Percentiles rank a stretch among this genome's conserved stretches.
These are phyloP conservation scores for Fusarium sublunatum DNA, from an alignment of 2,329 filamentous ascomycete species.

Conservation along the genomic window DNA sequence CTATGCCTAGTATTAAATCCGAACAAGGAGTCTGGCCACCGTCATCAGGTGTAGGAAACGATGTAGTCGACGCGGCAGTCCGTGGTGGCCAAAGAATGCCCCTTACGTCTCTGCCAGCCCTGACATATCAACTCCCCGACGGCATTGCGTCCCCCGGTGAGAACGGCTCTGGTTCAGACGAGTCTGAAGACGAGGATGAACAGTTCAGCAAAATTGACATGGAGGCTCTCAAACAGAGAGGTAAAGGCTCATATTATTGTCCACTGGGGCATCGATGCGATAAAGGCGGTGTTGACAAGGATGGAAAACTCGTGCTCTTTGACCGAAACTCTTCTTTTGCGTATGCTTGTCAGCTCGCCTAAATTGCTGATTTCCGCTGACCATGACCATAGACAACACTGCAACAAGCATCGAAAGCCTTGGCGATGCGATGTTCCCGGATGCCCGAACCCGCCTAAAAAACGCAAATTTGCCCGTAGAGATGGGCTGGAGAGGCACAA, in stretches of 20 bases:
- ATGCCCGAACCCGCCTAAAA: constrained; percentile 56
- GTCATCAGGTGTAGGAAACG: constrained; percentile 27
- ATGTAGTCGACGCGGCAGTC: constrained; percentile 35
- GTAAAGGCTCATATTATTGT: constrained; percentile 54
- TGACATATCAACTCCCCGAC: constrained; percentile 36
- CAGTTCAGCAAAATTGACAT: constrained; percentile 53
- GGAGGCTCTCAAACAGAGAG: constrained; percentile 54
- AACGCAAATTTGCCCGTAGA: constrained; percentile 56
- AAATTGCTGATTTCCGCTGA: constrained; percentile 32
- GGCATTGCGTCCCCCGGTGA: constrained; percentile 24
- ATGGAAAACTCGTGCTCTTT: constrained; percentile 54
- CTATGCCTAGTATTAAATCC: constrained; percentile 41
- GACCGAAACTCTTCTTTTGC: constrained; percentile 57
- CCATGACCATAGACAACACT: constrained; percentile 52
- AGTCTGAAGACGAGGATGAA: constrained; percentile 50
- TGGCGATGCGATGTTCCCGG: constrained; percentile 54
- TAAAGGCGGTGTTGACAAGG: constrained; percentile 56
- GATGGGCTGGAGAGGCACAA: constrained; percentile 57
- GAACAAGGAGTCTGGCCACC: constrained; percentile 34
- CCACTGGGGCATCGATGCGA: constrained; percentile 52
- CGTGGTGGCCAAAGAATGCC: constrained; percentile 41
- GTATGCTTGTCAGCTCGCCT: constrained; percentile 42
- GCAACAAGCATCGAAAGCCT: constrained; percentile 57
- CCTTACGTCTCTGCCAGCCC: constrained; percentile 28
- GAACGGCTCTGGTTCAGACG: constrained; percentile 47